A percentile compares a stretch with the other conserved stretches of the same genome.
Evolutionary conservation across 805 yeast species (phyloP).

Genomic region (Kodamaea hsintzibuensis): DNA sequence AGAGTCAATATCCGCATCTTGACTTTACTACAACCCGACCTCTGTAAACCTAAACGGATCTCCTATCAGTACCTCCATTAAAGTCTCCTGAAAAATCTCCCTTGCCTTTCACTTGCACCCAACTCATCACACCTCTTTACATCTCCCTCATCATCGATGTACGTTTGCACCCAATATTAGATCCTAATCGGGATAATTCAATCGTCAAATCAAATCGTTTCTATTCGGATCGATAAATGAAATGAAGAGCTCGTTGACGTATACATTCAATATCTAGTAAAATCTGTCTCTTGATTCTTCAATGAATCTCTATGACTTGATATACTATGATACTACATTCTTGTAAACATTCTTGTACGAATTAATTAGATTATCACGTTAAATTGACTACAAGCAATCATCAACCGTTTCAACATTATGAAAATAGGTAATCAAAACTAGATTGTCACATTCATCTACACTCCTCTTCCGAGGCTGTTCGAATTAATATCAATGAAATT

Average conservation of each 20-base stretch:
- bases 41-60: neutral
- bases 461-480: neutral
- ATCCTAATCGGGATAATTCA: neutral
- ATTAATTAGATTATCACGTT: too few relatives aligned
- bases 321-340: too few relatives aligned
- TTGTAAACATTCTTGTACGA: too few relatives aligned
- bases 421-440: too few relatives aligned
- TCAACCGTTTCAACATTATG: too few relatives aligned
- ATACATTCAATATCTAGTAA: too few relatives aligned
- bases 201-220: conserved; percentile 1
- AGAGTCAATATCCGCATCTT: neutral
- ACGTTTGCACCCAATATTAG: neutral
- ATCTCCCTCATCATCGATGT: neutral
- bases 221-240: neutral
- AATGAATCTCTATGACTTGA: too few relatives aligned
- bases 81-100: neutral
- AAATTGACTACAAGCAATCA: too few relatives aligned
- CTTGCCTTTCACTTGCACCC: neutral
- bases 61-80: neutral
- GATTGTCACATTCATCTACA: too few relatives aligned
- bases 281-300: too few relatives aligned
- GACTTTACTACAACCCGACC: neutral
- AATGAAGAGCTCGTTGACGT: too few relatives aligned
- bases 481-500: conserved; percentile 6
- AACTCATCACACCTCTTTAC: neutral